Percentiles rank a stretch among this genome's conserved stretches.
Conservation (phyloP, 352 stramenopile genomes). For the Lagenidium giganteum region DNA sequence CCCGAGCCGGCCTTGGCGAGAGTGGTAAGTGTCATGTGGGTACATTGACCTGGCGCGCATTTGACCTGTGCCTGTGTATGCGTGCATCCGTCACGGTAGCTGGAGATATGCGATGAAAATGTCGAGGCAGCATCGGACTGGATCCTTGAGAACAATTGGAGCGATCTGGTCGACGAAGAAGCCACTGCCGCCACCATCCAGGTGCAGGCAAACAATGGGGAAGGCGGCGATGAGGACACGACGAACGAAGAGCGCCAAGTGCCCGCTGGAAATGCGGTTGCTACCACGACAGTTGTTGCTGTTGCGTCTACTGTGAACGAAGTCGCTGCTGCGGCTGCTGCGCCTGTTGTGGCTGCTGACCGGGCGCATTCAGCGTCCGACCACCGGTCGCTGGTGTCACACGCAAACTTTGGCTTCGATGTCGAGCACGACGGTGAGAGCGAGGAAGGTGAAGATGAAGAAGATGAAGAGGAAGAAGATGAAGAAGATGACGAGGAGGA, state of each 20-base stretch:
- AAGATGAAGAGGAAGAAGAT: slow-evolving; percentile 5
- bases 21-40: slow-evolving; percentile 27
- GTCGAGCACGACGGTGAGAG: slow-evolving; percentile 7
- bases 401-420: too few relatives aligned
- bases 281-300: too few relatives aligned
- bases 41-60: too few relatives aligned
- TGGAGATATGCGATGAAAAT: slow-evolving; percentile 47
- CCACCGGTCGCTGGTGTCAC: too few relatives aligned
- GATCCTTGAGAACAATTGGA: slow-evolving; percentile 59
- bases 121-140: slow-evolving; percentile 48
- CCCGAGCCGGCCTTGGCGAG: slow-evolving; percentile 24
- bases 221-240: neutral
- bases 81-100: slow-evolving; percentile 13
- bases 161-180: slow-evolving; percentile 25
- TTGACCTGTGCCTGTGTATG: neutral
- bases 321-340: slow-evolving; percentile 1
- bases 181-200: neutral
- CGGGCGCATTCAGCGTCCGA: slow-evolving; percentile 7
- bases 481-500: slow-evolving; percentile 45
- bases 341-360: neutral
- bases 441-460: neutral
- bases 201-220: too few relatives aligned
- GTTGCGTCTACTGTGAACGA: too few relatives aligned
- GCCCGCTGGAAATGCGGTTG: neutral
- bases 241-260: neutral